Evolutionary conservation across 179 eudicot genomes (phyloP).

Genomic region (Beta corolliflora): DNA sequence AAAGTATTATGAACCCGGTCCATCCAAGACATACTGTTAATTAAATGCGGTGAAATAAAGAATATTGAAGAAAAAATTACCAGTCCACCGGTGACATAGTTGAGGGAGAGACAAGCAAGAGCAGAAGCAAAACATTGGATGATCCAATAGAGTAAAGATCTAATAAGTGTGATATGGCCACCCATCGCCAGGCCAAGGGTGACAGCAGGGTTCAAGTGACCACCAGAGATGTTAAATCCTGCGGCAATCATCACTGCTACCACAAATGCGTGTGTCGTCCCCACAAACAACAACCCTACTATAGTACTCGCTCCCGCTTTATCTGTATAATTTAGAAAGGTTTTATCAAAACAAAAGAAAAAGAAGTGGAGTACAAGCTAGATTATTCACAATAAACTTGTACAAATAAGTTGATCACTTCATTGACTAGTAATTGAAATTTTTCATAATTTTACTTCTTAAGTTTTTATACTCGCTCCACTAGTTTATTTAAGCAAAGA

Average conservation of each 20-base stretch:
- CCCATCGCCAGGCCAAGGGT: constrained; percentile 75
- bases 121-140: constrained; percentile 80
- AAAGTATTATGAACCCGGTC: too few relatives aligned
- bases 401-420: too few relatives aligned
- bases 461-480: too few relatives aligned
- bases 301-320: constrained; percentile 51
- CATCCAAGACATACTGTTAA: too few relatives aligned
- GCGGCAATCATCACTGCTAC: constrained; percentile 87
- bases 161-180: constrained; percentile 74
- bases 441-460: too few relatives aligned
- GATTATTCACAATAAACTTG: too few relatives aligned
- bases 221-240: constrained; percentile 80
- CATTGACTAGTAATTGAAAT: too few relatives aligned
- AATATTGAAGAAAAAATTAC: constrained; percentile 26
- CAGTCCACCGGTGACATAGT: constrained; percentile 78
- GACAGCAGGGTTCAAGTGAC: constrained; percentile 90
- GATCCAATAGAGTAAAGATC: constrained; percentile 72
- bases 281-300: constrained; percentile 75
- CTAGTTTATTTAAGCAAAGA: too few relatives aligned
- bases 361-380: too few relatives aligned
- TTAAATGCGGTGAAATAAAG: too few relatives aligned
- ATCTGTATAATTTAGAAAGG: constrained; percentile 32
- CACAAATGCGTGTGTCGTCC: constrained; percentile 74
- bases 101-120: constrained; percentile 74
- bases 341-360: too few relatives aligned